Evolutionary conservation across 345 rosid genomes (phyloP), one percentile per base, ranked within the genome.

Genomic region (Populus davidiana): DNA sequence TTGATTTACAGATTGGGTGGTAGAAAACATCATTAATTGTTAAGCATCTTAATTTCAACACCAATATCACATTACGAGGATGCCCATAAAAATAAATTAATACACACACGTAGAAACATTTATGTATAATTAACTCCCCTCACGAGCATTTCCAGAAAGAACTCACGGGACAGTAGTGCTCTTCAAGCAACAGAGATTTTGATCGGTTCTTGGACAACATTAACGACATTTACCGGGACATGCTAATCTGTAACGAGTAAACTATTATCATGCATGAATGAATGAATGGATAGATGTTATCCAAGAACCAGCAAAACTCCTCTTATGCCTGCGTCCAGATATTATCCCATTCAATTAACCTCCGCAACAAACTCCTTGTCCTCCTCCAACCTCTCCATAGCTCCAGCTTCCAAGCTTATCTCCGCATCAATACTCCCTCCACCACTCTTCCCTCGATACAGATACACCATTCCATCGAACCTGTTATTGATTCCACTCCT

Each of bases 381-480:
- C 78, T 85, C 85, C 87, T 87, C 89, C 73, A 96, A 73, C 88
- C 79, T 92, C 87, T 92, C 95, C 95, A 96, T 86, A 14, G 88
- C 89, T 10, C 80, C 87, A 43, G 86, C 85, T 77, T 91, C 94
- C 73, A 96, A 83, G 64, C 85, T 84, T 17, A 96, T 91, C 94
- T 91, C 96, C 81, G 93, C 98, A 25, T 96, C 99, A 27, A 93
- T 92, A 81, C 98, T 86, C 71, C 84, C 38, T 5, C 97, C 98
- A 1, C 97, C 98, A 21, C 73, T 74, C 86, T 93, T 93, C n/a
- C 98, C 99, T 71, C 81, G 99, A 81, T 96, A 93, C 85, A 93
- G 33, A 81, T 93, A 92, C 76, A 96, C 89, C 98, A 93, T 92
- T 79, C 98, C 99, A 35, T 96, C 95, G n/a, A 96, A 96, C 85